Base-by-base conservation (phyloP, 2,329 filamentous ascomycete species). In the Metarhizium anisopliae region DNA sequence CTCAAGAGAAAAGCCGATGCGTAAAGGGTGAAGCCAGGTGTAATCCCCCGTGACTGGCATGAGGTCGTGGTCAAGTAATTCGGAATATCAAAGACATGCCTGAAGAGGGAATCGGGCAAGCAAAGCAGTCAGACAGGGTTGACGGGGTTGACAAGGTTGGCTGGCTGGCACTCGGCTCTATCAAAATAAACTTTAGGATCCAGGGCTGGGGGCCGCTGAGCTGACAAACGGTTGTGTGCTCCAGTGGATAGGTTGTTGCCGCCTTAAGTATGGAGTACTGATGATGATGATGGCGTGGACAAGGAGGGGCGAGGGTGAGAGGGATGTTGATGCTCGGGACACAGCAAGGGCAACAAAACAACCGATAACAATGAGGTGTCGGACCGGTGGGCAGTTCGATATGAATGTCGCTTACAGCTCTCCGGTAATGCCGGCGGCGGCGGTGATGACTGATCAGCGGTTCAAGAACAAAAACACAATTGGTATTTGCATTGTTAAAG, bases 1-100 rank as follows among this genome's bases (percentile, higher is more conserved):
- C 52, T 47, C 53, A 62, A 63, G 35, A 57, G 65, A 64, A 58
- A 67, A 67, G 59, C 64, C 56, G 61, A 58, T 60, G 61, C 60
- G 63, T 63, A 61, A 60, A 58, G 56, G 43, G 30, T 11, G 16
- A 20, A 18, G 18, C n/a, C 42, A 20, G n/a, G n/a, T 20, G 6
- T 6, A 7, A 10, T 18, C 5, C 8, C 20, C 50, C 11, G 35
- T 20, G 35, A 40, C 11, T 51, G 32, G 30, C 35, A 32, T 38
- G 8, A 40, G 18, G n/a, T 25, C 42, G 38, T 35, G 10, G 32
- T 35, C 32, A 7, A 35, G 32, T 11, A 35, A 35, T 7, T 35
- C 32, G 32, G 10, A 35, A 35, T 35, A 35, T 35, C 32, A 35
- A 35, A 7, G 32, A 7, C 32, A 35, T 35, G 32, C 3, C 38